Conservation (phyloP, 2,329 filamentous ascomycete genomes). For the Chrysoporthe deuterocubensis region DNA sequence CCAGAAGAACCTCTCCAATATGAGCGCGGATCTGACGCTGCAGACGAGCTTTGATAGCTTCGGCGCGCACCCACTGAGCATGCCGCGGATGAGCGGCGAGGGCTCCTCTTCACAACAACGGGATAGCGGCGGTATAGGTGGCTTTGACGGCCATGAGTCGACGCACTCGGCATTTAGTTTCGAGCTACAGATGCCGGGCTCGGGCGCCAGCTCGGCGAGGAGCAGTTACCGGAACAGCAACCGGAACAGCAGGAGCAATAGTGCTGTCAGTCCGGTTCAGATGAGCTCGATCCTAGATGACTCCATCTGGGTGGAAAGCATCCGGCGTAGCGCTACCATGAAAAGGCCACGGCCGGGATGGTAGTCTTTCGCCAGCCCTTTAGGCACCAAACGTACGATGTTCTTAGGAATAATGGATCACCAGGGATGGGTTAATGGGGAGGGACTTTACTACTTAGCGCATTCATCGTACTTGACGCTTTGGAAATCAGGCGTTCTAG, state of each 20-base stretch:
- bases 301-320: slow-evolving; percentile 91
- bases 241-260: slow-evolving; percentile 64
- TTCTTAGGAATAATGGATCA: slow-evolving; percentile 8
- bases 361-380: slow-evolving; percentile 32
- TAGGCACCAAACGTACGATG: not conserved
- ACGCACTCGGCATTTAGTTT: slow-evolving; percentile 63
- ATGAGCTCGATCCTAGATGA: slow-evolving; percentile 86
- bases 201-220: slow-evolving; percentile 32
- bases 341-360: slow-evolving; percentile 38
- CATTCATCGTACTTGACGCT: slow-evolving; percentile 3
- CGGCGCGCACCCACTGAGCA: slow-evolving; percentile 55
- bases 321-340: slow-evolving; percentile 82
- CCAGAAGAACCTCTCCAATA: slow-evolving; percentile 48
- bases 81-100: slow-evolving; percentile 49
- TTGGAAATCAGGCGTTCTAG: not conserved
- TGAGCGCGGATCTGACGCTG: slow-evolving; percentile 48
- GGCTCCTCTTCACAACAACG: slow-evolving; percentile 36
- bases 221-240: slow-evolving; percentile 49
- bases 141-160: slow-evolving; percentile 41
- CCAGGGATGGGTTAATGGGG: not conserved
- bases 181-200: slow-evolving; percentile 54
- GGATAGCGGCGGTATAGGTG: slow-evolving; percentile 31
- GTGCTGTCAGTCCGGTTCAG: slow-evolving; percentile 73
- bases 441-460: not conserved
- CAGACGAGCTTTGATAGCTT: slow-evolving; percentile 39